These are phyloP conservation scores for Talaromyces sp. DNA, from an alignment of 2,329 filamentous ascomycete species.

Conservation along the genomic window DNA sequence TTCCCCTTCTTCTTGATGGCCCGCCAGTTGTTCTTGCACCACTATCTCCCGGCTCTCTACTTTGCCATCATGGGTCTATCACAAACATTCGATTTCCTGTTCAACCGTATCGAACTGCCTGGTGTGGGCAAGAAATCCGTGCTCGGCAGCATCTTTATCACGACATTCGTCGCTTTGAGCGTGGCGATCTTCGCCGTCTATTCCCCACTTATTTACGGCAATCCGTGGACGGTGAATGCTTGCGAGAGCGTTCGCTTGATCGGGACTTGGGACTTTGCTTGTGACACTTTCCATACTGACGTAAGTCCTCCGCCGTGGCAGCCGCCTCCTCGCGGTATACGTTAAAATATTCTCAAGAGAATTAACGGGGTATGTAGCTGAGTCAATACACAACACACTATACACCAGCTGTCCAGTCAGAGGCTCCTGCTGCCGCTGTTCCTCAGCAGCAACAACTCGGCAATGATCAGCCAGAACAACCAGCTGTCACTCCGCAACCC, in stretches of 20 bases:
- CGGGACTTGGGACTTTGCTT: slow-evolving; percentile 93
- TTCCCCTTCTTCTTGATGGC: slow-evolving; percentile 99
- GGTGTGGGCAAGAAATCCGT: slow-evolving; percentile 65
- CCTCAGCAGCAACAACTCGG: slow-evolving; percentile 14
- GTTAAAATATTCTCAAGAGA: slow-evolving; percentile 13
- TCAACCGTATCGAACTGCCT: slow-evolving; percentile 64
- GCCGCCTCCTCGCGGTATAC: slow-evolving; percentile 22
- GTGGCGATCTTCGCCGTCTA: slow-evolving; percentile 78
- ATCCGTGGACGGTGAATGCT: slow-evolving; percentile 83
- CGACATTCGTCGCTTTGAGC: slow-evolving; percentile 68
- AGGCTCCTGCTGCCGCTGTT: slow-evolving; percentile 15
- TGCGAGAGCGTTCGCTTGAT: slow-evolving; percentile 87
- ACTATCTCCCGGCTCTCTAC: slow-evolving; percentile 96
- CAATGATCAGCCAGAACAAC: slow-evolving; percentile 18
- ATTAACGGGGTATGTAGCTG: slow-evolving; percentile 25
- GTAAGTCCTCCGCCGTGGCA: slow-evolving; percentile 58
- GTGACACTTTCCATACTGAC: slow-evolving; percentile 81
- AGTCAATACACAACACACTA: slow-evolving; percentile 34
- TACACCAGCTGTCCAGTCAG: slow-evolving; percentile 16
- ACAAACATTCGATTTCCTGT: slow-evolving; percentile 82
- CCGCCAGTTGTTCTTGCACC: slow-evolving; percentile 94
- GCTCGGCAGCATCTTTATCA: slow-evolving; percentile 68
- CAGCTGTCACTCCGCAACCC: slow-evolving; percentile 29
- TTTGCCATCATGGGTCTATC: slow-evolving; percentile 87
- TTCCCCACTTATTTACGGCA: slow-evolving; percentile 86